Conservation (phyloP, 2,329 filamentous ascomycete species). For the Cercospora sojina region DNA sequence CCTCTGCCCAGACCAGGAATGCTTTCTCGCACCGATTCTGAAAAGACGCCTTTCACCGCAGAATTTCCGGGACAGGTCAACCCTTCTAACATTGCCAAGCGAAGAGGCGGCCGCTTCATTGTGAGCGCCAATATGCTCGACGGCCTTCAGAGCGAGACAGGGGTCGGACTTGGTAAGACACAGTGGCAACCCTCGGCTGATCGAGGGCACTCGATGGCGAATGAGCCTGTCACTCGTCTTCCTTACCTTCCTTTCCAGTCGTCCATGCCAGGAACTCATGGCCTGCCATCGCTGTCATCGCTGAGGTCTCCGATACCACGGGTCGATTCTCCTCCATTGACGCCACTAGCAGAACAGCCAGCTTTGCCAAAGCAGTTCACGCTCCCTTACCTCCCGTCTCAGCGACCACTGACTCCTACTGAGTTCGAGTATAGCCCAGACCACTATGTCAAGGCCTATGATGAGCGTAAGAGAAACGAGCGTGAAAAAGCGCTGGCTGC, state of each 20-base stretch:
- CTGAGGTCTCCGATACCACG: neutral
- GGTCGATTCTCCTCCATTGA: neutral
- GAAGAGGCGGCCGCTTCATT: neutral
- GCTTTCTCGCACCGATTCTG: neutral
- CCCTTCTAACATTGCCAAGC: neutral
- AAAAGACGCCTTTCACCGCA: neutral
- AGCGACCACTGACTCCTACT: neutral
- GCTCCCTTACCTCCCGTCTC: neutral
- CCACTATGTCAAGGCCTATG: neutral
- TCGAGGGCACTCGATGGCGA: neutral
- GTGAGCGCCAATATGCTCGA: neutral
- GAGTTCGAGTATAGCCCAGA: neutral
- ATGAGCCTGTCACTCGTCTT: neutral
- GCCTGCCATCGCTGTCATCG: neutral
- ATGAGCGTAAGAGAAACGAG: neutral
- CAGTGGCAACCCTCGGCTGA: neutral
- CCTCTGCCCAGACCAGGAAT: neutral
- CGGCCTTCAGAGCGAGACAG: neutral
- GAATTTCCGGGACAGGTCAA: constrained; percentile 18
- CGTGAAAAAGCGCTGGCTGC: neutral
- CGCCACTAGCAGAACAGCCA: neutral
- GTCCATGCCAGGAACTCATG: neutral
- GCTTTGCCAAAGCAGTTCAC: neutral
- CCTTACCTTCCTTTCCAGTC: neutral
- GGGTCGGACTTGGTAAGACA: neutral